A percentile compares a stretch with the other conserved stretches of the same genome.
phyloP scores from a whole-genome alignment of 306 rosid genomes.

The Lotus japonicus region DNA sequence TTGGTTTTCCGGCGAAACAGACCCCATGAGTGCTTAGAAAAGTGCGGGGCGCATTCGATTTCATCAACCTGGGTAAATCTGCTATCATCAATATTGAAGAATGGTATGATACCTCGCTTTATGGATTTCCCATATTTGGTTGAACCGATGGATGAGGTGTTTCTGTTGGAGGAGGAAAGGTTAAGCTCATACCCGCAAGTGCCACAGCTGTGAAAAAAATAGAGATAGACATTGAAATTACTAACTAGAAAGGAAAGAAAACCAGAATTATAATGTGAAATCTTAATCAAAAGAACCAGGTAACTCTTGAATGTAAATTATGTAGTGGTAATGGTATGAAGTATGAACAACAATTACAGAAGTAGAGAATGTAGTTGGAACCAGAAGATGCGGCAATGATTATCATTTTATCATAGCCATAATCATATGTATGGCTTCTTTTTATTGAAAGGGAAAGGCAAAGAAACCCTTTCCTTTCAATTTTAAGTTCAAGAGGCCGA shows the following conservation, averaged over 20 bases:
- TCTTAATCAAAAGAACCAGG: background rate
- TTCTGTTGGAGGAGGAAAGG: constrained; percentile 66
- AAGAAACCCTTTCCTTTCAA: no score
- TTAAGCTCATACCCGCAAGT: constrained; percentile 79
- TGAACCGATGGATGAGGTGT: constrained; percentile 64
- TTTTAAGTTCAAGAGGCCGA: no score
- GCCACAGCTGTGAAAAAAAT: constrained; percentile 60
- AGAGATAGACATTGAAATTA: constrained; percentile 6
- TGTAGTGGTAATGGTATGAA: no score
- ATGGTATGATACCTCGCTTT: constrained; percentile 77
- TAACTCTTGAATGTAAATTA: background rate
- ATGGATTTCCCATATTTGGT: constrained; percentile 81
- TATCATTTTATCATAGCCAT: background rate
- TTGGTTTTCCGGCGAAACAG: constrained; percentile 63
- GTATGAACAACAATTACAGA: background rate
- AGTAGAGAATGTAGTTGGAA: background rate
- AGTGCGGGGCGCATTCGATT: constrained; percentile 60
- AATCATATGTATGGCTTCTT: no score
- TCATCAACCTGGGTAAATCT: constrained; percentile 76
- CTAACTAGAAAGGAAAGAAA: background rate
- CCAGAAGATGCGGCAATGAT: background rate
- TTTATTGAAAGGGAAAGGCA: background rate
- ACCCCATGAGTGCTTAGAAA: constrained; percentile 65
- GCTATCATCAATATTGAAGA: constrained; percentile 65
- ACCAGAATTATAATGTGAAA: background rate